Percentiles rank a stretch among this genome's conserved stretches.
These are phyloP conservation scores for Cochlearia excelsa DNA, from an alignment of 345 rosid genomes.

Conservation along the genomic window DNA sequence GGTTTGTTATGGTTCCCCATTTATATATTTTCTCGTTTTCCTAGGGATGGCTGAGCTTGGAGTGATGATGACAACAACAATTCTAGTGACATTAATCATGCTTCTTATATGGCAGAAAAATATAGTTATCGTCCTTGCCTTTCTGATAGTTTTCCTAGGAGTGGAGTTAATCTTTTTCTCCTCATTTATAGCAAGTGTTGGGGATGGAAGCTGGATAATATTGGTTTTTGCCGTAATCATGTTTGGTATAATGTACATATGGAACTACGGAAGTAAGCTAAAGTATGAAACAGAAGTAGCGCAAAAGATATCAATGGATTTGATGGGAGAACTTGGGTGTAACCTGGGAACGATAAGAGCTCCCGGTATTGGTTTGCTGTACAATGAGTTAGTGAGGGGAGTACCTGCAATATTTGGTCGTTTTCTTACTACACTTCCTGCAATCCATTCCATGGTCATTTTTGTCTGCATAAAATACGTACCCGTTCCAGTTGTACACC, in stretches of 20 bases:
- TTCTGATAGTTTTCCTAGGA: conserved; percentile 63
- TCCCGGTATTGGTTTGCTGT: conserved; percentile 95
- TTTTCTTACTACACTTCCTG: conserved; percentile 93
- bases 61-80: conserved; percentile 96
- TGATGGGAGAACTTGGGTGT: conserved; percentile 82
- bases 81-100: conserved; percentile 88
- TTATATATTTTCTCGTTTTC: conserved; percentile 11
- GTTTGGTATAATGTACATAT: conserved; percentile 84
- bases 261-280: conserved; percentile 98
- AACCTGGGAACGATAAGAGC: conserved; percentile 96
- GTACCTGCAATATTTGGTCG: conserved; percentile 96
- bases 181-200: conserved; percentile 65
- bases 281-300: conserved; percentile 97
- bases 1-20: conserved; percentile 10
- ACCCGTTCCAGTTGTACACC: conserved; percentile 93
- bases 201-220: conserved; percentile 95
- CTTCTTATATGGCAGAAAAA: conserved; percentile 98
- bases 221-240: conserved; percentile 74
- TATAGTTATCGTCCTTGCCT: conserved; percentile 68
- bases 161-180: conserved; percentile 77
- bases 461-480: conserved; percentile 95
- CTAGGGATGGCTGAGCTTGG: conserved; percentile 92
- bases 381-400: conserved; percentile 90
- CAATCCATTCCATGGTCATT: conserved; percentile 95
- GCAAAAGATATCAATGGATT: conserved; percentile 86